Base-by-base conservation (phyloP, 306 rosid species). In the Vicia sativa region DNA sequence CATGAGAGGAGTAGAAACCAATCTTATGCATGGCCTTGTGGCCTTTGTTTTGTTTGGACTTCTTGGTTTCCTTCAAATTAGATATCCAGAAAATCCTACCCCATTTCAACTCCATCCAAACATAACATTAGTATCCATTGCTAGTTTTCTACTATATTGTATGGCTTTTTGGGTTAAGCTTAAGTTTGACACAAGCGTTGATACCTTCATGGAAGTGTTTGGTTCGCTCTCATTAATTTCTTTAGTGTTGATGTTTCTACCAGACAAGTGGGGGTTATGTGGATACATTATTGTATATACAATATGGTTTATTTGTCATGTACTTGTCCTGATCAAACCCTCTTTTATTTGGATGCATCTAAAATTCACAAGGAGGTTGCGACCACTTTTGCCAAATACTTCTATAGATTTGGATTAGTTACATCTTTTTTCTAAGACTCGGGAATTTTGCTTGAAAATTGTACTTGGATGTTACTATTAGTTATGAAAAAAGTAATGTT, bases 321-420 rank as follows among this genome's bases (percentile, higher is more conserved):
- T 15, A 4, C 9, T 55, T 4, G 0, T 7, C 4, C 4, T 34
- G 9, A n/a, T 58, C 1, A 58, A 4, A 23, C 14, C n/a, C 9
- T 2, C 3, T 53, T 53, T 19, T 25, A 53, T 23, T 53, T 3
- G 42, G 43, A 3, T 0, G 15, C 48, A 0, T 37, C 37, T n/a
- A 52, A 46, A 67, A 31, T 7, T 18, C 9, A 67, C 14, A 9
- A 28, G 28, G 45, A 38, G 41, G 13, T 0, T 11, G 21, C 62
- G 5, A 50, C 50, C 72, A 7, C 6, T 52, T 3, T 52, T 67
- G 52, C 72, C 72, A 67, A 12, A 25, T 12, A 49, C 72, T 67
- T 67, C 31, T 10, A 23, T 3, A 1, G 21, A 42, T 62, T 43
- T 25, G 10, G 25, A 41, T 23, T 39, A 7, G 0, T 26, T n/a